phyloP scores from a whole-genome alignment of 345 rosid genomes.

The Sonneratia alba region DNA sequence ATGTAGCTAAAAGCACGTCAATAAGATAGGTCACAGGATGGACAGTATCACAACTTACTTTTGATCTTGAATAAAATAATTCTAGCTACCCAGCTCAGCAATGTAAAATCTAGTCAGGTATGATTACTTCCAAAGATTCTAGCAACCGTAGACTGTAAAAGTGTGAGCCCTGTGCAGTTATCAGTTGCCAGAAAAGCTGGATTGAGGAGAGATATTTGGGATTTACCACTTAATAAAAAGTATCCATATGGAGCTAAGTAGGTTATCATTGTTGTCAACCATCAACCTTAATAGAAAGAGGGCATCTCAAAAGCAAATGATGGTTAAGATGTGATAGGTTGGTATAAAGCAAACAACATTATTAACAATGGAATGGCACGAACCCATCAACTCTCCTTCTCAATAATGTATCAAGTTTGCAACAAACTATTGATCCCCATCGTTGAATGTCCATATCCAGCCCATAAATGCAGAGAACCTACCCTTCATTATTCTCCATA shows the following conservation, averaged over 20 bases:
- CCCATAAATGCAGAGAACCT: background rate
- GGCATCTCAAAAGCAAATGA: background rate
- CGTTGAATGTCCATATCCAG: background rate
- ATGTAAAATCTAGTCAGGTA: too few relatives aligned
- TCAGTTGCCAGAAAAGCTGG: too few relatives aligned
- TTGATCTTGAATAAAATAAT: too few relatives aligned
- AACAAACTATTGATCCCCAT: background rate
- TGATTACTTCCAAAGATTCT: too few relatives aligned
- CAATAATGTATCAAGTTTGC: background rate
- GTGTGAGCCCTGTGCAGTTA: too few relatives aligned
- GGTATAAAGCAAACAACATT: background rate
- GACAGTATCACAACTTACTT: background rate
- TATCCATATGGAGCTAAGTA: background rate
- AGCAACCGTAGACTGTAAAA: too few relatives aligned
- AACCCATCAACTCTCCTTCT: background rate
- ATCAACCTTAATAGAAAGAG: background rate
- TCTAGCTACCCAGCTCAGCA: too few relatives aligned
- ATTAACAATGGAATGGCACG: background rate
- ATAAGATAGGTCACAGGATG: background rate
- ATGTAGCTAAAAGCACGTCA: background rate
- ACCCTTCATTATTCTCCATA: background rate
- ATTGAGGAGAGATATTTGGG: background rate
- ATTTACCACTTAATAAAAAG: background rate
- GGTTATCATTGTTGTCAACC: background rate
- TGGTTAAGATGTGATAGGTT: background rate